Percentiles rank a stretch among this genome's conserved stretches.
These are phyloP conservation scores for Elongisporangium prolatum DNA, from an alignment of 352 stramenopile genomes.

Conservation along the genomic window DNA sequence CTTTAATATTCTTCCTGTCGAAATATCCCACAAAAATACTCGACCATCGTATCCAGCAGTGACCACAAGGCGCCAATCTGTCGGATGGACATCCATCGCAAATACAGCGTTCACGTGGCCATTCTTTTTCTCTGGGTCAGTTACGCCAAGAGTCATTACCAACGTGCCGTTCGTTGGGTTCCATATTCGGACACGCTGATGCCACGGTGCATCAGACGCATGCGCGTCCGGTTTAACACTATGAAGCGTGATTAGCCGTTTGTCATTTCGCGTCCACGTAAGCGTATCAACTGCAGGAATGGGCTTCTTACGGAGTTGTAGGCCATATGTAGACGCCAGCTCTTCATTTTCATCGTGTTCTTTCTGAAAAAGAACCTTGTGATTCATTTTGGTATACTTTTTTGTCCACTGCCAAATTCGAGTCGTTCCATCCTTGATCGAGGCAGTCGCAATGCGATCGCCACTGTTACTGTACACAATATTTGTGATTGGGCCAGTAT, in stretches of 20 bases:
- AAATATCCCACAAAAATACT: conserved; percentile 84
- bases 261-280: conserved; percentile 58
- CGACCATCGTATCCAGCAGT: conserved; percentile 82
- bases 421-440: conserved; percentile 90
- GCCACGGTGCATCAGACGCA: conserved; percentile 33
- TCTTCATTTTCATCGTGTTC: conserved; percentile 39
- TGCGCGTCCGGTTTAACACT: conserved; percentile 60
- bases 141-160: conserved; percentile 55
- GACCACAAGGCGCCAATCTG: conserved; percentile 65
- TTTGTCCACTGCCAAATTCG: conserved; percentile 62
- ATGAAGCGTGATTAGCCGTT: conserved; percentile 60
- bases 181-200: conserved; percentile 68
- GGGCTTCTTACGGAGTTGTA: conserved; percentile 34
- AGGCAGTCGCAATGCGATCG: conserved; percentile 91
- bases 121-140: conserved; percentile 51
- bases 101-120: conserved; percentile 79
- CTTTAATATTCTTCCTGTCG: conserved; percentile 54
- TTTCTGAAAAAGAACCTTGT: conserved; percentile 41
- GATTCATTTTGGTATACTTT: conserved; percentile 52
- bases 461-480: conserved; percentile 89
- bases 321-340: conserved; percentile 36
- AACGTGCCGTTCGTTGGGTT: conserved; percentile 43
- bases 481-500: conserved; percentile 93
- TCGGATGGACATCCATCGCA: conserved; percentile 73
- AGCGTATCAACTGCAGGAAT: conserved; percentile 56